These are phyloP conservation scores for Talaromyces amestolkiae DNA, from an alignment of 2,329 filamentous ascomycete genomes.

Conservation along the genomic window DNA sequence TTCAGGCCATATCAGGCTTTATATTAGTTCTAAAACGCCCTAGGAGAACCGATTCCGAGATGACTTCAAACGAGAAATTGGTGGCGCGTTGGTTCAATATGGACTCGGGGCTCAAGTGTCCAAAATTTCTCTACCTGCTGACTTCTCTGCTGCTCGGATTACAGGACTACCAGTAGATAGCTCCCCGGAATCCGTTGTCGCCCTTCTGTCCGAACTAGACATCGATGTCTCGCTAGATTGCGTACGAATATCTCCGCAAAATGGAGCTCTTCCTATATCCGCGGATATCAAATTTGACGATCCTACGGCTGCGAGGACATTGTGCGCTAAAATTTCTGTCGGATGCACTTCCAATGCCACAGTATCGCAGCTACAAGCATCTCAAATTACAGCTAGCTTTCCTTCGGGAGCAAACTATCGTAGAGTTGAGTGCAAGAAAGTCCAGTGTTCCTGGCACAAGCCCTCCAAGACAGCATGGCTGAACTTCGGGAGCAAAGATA, in stretches of 20 bases:
- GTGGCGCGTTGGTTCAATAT: slow-evolving; percentile 25
- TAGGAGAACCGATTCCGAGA: slow-evolving; percentile 22
- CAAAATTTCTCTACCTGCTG: slow-evolving; percentile 27
- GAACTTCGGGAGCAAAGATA: slow-evolving; percentile 25
- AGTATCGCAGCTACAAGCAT: not conserved
- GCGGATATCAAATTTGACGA: not conserved
- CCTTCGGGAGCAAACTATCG: not conserved
- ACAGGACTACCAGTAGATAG: slow-evolving; percentile 22
- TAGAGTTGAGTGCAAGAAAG: slow-evolving; percentile 24
- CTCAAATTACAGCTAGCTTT: not conserved
- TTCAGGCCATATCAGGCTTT: not conserved
- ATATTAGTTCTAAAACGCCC: not conserved
- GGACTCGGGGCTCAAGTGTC: slow-evolving; percentile 23
- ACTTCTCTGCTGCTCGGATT: slow-evolving; percentile 27
- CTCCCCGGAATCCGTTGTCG: slow-evolving; percentile 20
- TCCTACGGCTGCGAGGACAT: not conserved
- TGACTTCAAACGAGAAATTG: slow-evolving; percentile 25
- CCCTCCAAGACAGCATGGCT: slow-evolving; percentile 24
- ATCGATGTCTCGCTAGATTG: not conserved
- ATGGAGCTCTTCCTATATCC: not conserved
- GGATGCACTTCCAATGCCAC: not conserved
- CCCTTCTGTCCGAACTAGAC: not conserved
- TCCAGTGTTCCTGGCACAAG: slow-evolving; percentile 29
- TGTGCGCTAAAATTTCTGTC: not conserved
- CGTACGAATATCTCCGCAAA: not conserved